Conservation (phyloP, 2,329 filamentous ascomycete genomes). For the Escovopsis sp. region DNA sequence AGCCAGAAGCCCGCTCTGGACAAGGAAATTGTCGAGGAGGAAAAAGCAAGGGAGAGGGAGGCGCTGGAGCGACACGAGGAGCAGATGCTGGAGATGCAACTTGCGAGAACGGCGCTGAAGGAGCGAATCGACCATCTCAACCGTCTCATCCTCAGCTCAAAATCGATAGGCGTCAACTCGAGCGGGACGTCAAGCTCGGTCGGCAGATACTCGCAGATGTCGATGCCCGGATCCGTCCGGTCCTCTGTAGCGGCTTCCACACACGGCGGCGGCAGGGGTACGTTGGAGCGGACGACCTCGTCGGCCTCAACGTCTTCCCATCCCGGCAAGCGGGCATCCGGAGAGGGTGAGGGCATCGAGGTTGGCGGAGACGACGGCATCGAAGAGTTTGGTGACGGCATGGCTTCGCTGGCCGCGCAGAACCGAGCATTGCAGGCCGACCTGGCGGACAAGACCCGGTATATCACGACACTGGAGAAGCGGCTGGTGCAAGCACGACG, state of each 20-base stretch:
- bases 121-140: conserved; percentile 97
- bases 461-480: conserved; percentile 88
- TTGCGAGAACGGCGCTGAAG: conserved; percentile 87
- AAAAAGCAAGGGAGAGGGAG: conserved; percentile 61
- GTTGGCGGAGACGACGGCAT: conserved; percentile 50
- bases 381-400: conserved; percentile 76
- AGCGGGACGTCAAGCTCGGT: conserved; percentile 57
- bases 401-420: conserved; percentile 67
- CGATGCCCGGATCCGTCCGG: conserved; percentile 39
- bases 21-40: conserved; percentile 47
- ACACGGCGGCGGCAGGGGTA: conserved; percentile 34
- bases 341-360: conserved; percentile 23
- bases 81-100: conserved; percentile 96
- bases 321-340: conserved; percentile 26
- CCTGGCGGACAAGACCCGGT: conserved; percentile 89
- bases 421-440: conserved; percentile 90
- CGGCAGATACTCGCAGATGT: conserved; percentile 47
- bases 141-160: conserved; percentile 84
- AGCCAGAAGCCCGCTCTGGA: conserved; percentile 50
- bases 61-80: conserved; percentile 81
- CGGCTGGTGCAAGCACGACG: conserved; percentile 77
- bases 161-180: conserved; percentile 83
- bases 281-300: conserved; percentile 50
- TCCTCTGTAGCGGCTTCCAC: conserved; percentile 48
- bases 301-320: conserved; percentile 46